These are phyloP conservation scores for Retiboletus fuscus DNA, from an alignment of 1,284 basidiomycete genomes.

Conservation along the genomic window DNA sequence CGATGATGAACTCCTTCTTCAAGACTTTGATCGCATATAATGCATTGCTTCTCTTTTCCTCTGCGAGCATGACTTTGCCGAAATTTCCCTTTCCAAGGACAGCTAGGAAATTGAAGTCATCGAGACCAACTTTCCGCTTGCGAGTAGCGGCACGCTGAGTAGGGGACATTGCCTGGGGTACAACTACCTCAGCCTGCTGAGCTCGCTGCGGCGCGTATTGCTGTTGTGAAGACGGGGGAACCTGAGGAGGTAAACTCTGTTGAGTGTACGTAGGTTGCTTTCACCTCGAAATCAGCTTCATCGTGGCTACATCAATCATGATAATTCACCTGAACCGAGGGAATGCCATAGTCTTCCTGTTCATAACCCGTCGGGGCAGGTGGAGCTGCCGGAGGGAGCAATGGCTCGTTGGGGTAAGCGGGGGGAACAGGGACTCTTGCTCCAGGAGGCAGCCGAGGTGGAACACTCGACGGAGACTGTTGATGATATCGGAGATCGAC, in stretches of 20 bases:
- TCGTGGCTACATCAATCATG: background rate
- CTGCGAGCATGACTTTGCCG: constrained; percentile 99
- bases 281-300: constrained; percentile 29
- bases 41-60: constrained; percentile 92
- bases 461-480: constrained; percentile 48
- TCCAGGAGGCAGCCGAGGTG: constrained; percentile 59
- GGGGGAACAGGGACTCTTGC: constrained; percentile 57
- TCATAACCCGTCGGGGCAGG: constrained; percentile 40
- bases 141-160: constrained; percentile 56
- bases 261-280: constrained; percentile 44
- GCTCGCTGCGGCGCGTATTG: constrained; percentile 42
- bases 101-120: constrained; percentile 99
- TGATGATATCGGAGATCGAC: constrained; percentile 47
- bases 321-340: constrained; percentile 42
- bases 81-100: constrained; percentile 99
- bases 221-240: constrained; percentile 33
- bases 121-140: constrained; percentile 92
- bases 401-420: constrained; percentile 49
- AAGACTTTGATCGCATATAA: constrained; percentile 99
- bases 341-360: constrained; percentile 47
- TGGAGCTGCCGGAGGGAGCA: constrained; percentile 44
- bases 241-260: constrained; percentile 36
- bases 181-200: constrained; percentile 43
- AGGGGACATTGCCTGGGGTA: constrained; percentile 44
- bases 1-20: constrained; percentile 99